phyloP scores from a whole-genome alignment of 2,329 filamentous ascomycete species.

The Ophiostoma piceae region DNA sequence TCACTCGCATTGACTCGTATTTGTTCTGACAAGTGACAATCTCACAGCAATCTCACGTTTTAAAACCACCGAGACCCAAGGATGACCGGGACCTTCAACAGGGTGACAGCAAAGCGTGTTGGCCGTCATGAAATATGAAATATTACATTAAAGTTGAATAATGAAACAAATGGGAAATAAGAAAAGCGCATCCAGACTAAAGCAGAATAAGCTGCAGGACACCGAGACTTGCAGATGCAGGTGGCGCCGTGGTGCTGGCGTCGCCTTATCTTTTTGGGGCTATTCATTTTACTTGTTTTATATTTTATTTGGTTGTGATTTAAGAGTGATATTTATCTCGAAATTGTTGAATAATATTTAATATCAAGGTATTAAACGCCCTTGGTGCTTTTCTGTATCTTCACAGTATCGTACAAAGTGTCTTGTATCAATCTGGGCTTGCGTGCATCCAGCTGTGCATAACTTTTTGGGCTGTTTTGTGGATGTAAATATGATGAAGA shows the following conservation, averaged over 20 bases:
- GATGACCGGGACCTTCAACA: background rate
- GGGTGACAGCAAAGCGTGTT: background rate
- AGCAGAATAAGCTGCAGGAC: conserved; percentile 14
- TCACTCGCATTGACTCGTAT: background rate
- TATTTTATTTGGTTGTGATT: background rate
- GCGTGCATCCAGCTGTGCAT: background rate
- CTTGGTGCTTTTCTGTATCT: background rate
- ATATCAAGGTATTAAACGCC: too few relatives aligned
- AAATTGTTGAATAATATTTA: background rate
- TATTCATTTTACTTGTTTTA: background rate
- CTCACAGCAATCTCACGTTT: background rate
- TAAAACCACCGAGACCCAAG: background rate
- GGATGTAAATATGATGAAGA: background rate
- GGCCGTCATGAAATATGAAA: background rate
- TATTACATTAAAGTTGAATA: background rate
- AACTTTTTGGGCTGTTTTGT: background rate
- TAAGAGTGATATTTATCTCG: too few relatives aligned
- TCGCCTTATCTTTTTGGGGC: background rate
- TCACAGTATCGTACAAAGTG: background rate
- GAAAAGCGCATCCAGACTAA: background rate
- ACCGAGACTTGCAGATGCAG: conserved; percentile 23
- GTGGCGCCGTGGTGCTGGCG: conserved; percentile 17
- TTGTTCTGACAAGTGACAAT: background rate
- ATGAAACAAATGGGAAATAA: background rate
- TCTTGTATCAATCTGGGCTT: conserved; percentile 1